Evolutionary conservation across 2,329 filamentous ascomycete species (phyloP), one percentile per base, ranked within the genome.

Genomic region (Diplodia scrobiculata): DNA sequence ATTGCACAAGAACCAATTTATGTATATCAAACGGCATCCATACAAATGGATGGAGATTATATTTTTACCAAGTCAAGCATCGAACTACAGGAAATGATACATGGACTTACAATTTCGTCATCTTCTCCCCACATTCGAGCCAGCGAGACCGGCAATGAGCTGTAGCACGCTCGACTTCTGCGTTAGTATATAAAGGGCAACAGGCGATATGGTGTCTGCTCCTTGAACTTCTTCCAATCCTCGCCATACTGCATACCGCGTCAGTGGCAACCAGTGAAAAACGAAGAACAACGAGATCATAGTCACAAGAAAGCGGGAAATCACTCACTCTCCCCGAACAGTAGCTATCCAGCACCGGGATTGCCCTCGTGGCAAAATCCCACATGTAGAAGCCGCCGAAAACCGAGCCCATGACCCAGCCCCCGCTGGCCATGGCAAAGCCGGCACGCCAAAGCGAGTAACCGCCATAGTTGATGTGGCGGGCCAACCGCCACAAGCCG

Each of bases 401-500:
- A 4, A 79, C 48, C 3, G 73, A 73, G n/a, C 78, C 82, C 72
- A 77, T 79, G 2, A 76, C 70, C 75, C 77, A 82, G 0, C 84
- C 83, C 5, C 82, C 83, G 64, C 77, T 75, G 2, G 79, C 80
- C 53, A 84, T 68, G 3, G 82, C 81, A 71, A 82, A 84, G 4
- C 79, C 82, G 27, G 77, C 73, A 27, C 83, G 73, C 83, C 83
- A 85, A 6, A 84, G 41, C 0, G 79, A 80, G 69, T 83, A 85
- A 1, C 78, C 83, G 25, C 80, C 80, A 69, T 86, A 86, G 68
- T 86, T 86, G 74, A 84, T 80, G 70, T 86, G 82, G 52, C 83
- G 79, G 3, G 81, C 81, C 47, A 82, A 71, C 1, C 75, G 72
- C 73, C 82, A 86, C 41, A 86, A 69, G 0, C 84, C 83, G 10